Conservation (phyloP, 2,329 filamentous ascomycete species). For the Fusarium sp. region DNA sequence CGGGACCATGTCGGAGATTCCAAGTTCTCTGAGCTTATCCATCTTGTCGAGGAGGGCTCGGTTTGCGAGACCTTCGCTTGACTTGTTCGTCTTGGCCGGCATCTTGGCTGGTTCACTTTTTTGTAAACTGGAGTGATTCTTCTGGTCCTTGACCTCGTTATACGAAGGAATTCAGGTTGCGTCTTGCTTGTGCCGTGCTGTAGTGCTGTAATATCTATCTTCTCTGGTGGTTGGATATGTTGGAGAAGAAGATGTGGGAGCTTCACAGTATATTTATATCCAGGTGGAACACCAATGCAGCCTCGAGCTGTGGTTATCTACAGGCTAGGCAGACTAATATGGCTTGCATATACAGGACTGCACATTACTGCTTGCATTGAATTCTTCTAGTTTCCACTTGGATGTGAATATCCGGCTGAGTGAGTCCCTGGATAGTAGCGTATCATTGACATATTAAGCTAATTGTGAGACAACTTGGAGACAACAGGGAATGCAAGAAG, state of each 20-base stretch:
- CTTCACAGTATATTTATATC: not conserved
- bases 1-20: conserved; percentile 53
- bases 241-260: not conserved
- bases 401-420: no score
- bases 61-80: conserved; percentile 36
- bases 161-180: not conserved
- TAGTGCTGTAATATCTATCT: no score
- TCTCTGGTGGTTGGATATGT: no score
- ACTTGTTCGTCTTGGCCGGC: not conserved
- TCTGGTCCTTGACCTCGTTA: not conserved
- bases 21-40: conserved; percentile 58
- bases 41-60: conserved; percentile 52
- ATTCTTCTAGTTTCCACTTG: no score
- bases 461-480: no score
- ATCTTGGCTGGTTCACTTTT: not conserved
- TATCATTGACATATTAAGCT: no score
- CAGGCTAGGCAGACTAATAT: not conserved
- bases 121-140: not conserved
- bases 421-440: no score
- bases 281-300: not conserved
- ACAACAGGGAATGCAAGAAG: no score
- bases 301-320: not conserved
- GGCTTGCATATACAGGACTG: not conserved
- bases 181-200: no score
- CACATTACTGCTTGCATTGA: no score